A percentile compares a stretch with the other conserved stretches of the same genome.
phyloP scores from a whole-genome alignment of 192 early-diverging fungal species.

The Umbelopsis sp. region DNA sequence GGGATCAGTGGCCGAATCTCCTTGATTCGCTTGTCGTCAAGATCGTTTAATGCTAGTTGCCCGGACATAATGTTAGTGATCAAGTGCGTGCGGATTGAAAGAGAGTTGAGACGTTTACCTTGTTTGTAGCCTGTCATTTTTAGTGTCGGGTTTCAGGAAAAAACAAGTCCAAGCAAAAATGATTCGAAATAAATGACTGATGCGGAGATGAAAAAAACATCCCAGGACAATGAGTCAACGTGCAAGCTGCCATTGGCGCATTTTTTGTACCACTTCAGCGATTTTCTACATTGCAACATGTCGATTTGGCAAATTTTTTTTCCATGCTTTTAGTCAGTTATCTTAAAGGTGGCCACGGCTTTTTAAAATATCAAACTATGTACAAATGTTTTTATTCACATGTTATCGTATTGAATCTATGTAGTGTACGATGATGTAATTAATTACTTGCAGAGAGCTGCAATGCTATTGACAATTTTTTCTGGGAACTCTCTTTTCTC shows the following conservation, averaged over 20 bases:
- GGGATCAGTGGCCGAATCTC: constrained; percentile 81
- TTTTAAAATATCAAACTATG: too few species aligned
- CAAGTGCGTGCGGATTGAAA: neutral
- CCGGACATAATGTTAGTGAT: neutral
- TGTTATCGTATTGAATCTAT: too few species aligned
- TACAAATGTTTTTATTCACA: too few species aligned
- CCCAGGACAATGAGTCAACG: constrained; percentile 8
- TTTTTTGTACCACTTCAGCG: neutral
- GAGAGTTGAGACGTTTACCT: constrained; percentile 1
- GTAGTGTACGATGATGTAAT: neutral
- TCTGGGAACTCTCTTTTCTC: constrained; percentile 45
- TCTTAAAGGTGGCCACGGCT: too few species aligned
- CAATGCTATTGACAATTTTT: constrained; percentile 37
- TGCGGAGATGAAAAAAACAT: constrained; percentile 17
- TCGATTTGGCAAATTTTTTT: too few species aligned
- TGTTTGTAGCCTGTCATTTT: constrained; percentile 18
- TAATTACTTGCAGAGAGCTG: constrained; percentile 11
- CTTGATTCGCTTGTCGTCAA: constrained; percentile 89
- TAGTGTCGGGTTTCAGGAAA: neutral
- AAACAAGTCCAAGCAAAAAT: neutral
- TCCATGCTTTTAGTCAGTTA: too few species aligned
- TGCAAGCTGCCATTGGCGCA: neutral
- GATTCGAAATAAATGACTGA: neutral
- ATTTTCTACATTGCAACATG: too few species aligned
- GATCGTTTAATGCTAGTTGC: constrained; percentile 79